Base-by-base conservation (phyloP, 2,329 filamentous ascomycete species). In the Aspergillus uvarum region DNA sequence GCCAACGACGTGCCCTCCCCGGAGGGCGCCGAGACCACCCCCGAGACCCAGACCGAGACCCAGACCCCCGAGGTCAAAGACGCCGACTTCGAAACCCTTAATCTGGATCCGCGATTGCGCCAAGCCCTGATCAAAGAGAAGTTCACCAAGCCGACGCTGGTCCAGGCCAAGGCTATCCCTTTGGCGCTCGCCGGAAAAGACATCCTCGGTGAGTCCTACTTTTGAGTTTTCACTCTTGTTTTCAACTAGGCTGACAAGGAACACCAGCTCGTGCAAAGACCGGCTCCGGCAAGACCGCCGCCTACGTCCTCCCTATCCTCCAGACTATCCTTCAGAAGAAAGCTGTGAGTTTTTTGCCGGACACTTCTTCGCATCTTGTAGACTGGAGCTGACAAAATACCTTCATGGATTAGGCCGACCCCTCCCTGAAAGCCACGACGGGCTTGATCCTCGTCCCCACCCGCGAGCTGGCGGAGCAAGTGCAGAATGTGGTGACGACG, bases 201-300 rank as follows among this genome's bases (percentile, higher is more conserved):
- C 81, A 87, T 99, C 51, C 82, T 98, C 44, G 82, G 82, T 84
- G 72, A 56, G 72, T 56, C 2, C 2, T 7, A 10, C 0, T 12
- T 16, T 11, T 2, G 2, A 19, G 3, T 8, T 7, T 10, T 10
- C 11, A 5, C 12, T 1, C 5, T 38, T 22, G 4, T 19, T 31
- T 7, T 24, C n/a, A 3, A 35, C 5, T 4, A 47, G 42, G 48
- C 67, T 75, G 48, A 75, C 56, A 47, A 49, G 8, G 12, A 47
- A 61, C 48, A 60, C 48, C 62, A 83, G 93, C 92, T 57, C 92
- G 94, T 72, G 92, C 94, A 42, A 96, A 94, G 76, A 98, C 95
- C 5, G 95, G 95, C 12, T 96, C 93, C 4, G 95, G 95, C 67
- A 99, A 99, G 82, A 99, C 95, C 11, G 92, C 92, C n/a, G 94